Percentiles rank a stretch among this genome's conserved stretches.
phyloP scores from a whole-genome alignment of 345 rosid species.

The Abelmoschus esculentus region DNA sequence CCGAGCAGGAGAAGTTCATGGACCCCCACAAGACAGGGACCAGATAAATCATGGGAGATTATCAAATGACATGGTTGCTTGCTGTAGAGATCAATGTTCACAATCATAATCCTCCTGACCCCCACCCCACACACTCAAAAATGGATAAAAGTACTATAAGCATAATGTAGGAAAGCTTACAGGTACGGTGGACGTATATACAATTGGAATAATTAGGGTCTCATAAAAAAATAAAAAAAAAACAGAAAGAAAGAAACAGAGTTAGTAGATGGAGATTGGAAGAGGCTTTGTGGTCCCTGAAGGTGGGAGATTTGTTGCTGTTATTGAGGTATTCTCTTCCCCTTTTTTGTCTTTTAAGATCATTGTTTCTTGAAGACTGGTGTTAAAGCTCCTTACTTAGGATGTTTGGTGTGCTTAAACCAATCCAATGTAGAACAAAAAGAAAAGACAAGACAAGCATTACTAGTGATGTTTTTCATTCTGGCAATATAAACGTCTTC shows the following conservation, averaged over 20 bases:
- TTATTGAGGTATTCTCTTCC: background rate
- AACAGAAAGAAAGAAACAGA: background rate
- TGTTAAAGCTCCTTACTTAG: background rate
- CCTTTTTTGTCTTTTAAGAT: background rate
- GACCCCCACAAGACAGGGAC: conserved; percentile 1
- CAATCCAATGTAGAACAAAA: background rate
- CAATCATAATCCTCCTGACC: background rate
- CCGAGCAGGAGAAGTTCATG: conserved; percentile 49
- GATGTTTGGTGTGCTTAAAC: background rate
- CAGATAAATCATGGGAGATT: background rate
- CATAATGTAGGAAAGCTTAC: background rate
- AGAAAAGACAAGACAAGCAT: background rate
- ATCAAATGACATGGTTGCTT: background rate
- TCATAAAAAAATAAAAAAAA: background rate
- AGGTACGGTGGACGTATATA: background rate
- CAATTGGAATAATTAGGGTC: background rate
- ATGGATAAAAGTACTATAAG: background rate
- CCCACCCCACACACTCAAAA: background rate
- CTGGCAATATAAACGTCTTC: background rate
- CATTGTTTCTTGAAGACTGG: background rate
- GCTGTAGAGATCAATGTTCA: background rate
- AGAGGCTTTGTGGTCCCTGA: background rate
- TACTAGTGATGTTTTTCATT: background rate
- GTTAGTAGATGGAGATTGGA: background rate
- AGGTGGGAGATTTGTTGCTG: conserved; percentile 9